These are phyloP conservation scores for Rhododendron molle DNA, from an alignment of 148 eudicot genomes.

Conservation along the genomic window DNA sequence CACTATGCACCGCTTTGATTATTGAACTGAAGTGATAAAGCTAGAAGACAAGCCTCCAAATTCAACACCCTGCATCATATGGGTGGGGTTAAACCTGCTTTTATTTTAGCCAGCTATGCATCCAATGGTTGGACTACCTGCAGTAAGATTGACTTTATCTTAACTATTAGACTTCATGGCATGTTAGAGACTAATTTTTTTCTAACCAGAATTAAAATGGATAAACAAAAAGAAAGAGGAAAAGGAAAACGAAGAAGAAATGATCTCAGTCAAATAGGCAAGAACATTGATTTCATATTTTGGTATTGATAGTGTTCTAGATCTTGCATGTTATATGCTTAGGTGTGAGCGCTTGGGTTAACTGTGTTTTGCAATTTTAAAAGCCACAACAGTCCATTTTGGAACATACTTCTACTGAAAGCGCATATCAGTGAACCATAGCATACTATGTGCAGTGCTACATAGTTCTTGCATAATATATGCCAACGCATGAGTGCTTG, in stretches of 20 bases:
- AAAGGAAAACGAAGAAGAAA: background rate
- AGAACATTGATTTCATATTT: background rate
- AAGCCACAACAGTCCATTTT: background rate
- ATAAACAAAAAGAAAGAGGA: background rate
- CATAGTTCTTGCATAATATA: background rate
- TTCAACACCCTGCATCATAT: background rate
- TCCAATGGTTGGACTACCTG: background rate
- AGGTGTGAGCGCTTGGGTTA: background rate
- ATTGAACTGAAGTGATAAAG: background rate
- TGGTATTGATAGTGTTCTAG: background rate
- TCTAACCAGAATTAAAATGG: background rate
- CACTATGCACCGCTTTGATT: background rate
- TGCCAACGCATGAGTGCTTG: background rate
- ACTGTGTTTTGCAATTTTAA: background rate
- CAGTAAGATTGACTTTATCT: background rate
- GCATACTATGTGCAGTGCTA: constrained; percentile 16
- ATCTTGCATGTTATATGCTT: background rate
- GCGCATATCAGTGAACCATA: background rate
- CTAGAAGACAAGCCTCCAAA: background rate
- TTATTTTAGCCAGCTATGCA: background rate
- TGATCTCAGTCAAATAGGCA: background rate
- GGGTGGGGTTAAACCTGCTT: background rate
- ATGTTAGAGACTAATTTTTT: background rate
- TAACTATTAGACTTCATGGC: background rate
- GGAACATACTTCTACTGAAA: background rate